Base-by-base conservation (phyloP, 83 land plant genomes). In the Thuja plicata region DNA sequence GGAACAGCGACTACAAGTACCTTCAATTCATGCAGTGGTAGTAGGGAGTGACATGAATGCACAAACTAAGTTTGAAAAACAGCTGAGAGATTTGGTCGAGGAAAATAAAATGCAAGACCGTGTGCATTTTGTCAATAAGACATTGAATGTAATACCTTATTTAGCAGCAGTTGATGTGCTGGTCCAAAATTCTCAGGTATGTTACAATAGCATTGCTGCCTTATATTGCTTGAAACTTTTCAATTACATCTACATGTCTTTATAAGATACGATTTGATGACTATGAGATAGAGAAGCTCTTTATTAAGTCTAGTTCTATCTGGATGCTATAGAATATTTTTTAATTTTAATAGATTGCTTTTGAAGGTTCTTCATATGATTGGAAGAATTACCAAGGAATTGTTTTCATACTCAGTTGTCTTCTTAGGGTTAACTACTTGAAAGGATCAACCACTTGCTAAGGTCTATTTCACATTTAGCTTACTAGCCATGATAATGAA, bases 171-270 rank as follows among this genome's bases (percentile, higher is more conserved):
- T 94, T 84, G 99, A 98, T 95, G 96, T 96, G 54, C 96, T 98
- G 74, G 96, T 98, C 48, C 99, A 98, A 80, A 98, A 98, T 86
- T 95, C 99, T 85, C 99, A 98, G 96, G 99, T 95, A 92, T 12
- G 21, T n/a, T 52, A 46, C 76, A 48, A 62, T 19, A 46, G 4
- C 88, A 37, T 38, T 62, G 6, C 62, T 62, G 4, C 87, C 41
- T 90, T 86, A 73, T n/a, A 24, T 70, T 60, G 43, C 81, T 76
- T 89, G 88, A 46, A 35, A 55, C 57, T 8, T 35, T 37, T 86
- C 4, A 40, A 32, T 35, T 60, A 76, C 35, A 76, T 87, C 24
- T 41, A 54, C 19, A 57, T 21, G 38, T 85, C 41, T 46, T 19
- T 86, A 19, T 54, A 12, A 45, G 8, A 19, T 15, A 8, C n/a